Base-by-base conservation (phyloP, 2,329 filamentous ascomycete species). In the Xylariomycetidae sp. region DNA sequence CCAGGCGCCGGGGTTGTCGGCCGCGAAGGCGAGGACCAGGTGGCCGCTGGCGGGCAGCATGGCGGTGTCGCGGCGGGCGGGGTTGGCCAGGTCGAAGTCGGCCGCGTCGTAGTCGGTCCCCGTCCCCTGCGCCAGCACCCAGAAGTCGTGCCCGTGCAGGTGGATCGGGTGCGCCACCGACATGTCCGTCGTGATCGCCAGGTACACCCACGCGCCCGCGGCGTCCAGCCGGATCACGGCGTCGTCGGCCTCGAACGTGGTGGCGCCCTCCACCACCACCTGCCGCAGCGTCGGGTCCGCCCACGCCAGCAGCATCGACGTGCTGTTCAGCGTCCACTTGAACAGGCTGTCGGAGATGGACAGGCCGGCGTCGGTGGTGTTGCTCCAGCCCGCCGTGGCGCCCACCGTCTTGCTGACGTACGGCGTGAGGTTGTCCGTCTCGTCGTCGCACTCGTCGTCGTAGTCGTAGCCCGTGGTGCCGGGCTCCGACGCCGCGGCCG, bases 1-100 rank as follows among this genome's bases (percentile, higher is more conserved):
- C 64, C 64, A 68, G n/a, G 56, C 55, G 12, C 71, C 72, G 0
- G 70, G 71, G 46, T 74, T 74, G 46, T 76, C 65, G 0, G 66
- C 59, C 37, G 60, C 43, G 46, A 72, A 74, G 0, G 63, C 70
- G 7, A 75, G 52, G 3, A 65, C 64, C 5, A 75, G 44, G 45
- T 68, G 66, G 0, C 70, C 72, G 6, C 50, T 50, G 1, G 49
- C 47, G 0, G 65, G 63, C 1, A 74, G 47, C 35, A 65, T 58
- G 4, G 64, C 63, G 0, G 62, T 65, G 44, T 75, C 72, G 19
- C 72, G 56, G 1, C 70, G 59, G 1, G 67, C 57, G 2, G 69
- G 68, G 38, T 72, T 74, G 35, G 55, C 39, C 6, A 50, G 53
- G 32, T 57, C 61, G 5, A 58, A 49, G 17, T 41, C 47, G 31